Evolutionary conservation across 108 stramenopile species (phyloP).

Genomic region (Bacterosira constricta): DNA sequence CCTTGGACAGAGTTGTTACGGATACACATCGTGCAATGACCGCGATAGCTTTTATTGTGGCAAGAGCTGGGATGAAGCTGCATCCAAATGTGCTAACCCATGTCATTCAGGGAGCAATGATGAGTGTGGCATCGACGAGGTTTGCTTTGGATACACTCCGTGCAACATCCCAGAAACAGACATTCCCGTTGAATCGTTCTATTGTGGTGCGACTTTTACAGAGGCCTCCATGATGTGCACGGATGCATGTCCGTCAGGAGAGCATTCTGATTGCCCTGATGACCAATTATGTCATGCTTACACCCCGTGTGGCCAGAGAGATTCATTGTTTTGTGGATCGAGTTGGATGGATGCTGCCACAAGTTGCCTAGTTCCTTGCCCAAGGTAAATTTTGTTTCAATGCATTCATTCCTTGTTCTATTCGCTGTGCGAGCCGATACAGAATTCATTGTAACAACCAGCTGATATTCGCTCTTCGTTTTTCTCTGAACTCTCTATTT

Average conservation of each 20-base stretch:
- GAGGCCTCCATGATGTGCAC: constrained; percentile 49
- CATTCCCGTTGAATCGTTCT: constrained; percentile 55
- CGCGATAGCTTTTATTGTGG: constrained; percentile 48
- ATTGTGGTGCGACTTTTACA: constrained; percentile 45
- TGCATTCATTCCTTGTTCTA: background rate
- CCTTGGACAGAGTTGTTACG: constrained; percentile 76
- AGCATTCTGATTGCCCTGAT: constrained; percentile 42
- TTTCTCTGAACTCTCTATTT: background rate
- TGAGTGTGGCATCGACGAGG: constrained; percentile 37
- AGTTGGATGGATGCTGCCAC: constrained; percentile 56
- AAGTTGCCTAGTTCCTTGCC: constrained; percentile 41
- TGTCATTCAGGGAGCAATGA: constrained; percentile 40
- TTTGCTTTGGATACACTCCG: constrained; percentile 52
- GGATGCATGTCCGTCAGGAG: constrained; percentile 39
- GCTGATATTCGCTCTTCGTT: too few relatives aligned
- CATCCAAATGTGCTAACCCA: constrained; percentile 33
- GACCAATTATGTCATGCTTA: constrained; percentile 43
- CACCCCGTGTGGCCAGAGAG: constrained; percentile 47
- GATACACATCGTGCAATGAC: constrained; percentile 78
- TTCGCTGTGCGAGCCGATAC: too few relatives aligned
- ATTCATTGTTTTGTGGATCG: constrained; percentile 53
- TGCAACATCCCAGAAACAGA: constrained; percentile 42
- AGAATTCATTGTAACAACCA: too few relatives aligned
- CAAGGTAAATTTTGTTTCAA: background rate
- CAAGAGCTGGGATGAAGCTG: constrained; percentile 47